Conservation (phyloP, 2,329 filamentous ascomycete species). For the Calonectria crousiana region DNA sequence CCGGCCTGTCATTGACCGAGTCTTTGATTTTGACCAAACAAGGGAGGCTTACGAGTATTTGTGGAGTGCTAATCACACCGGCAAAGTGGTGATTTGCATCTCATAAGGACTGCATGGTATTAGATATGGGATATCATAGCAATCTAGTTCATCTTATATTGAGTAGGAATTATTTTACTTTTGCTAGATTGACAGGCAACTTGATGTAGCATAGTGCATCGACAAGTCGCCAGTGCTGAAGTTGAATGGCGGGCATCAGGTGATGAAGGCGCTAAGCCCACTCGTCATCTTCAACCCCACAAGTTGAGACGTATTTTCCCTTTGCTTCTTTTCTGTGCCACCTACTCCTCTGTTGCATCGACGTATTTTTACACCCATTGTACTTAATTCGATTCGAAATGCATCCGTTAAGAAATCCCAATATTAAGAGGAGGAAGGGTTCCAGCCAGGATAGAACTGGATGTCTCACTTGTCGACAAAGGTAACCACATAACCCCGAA, state of each 20-base stretch:
- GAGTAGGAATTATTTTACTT: background rate
- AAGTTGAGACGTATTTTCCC: background rate
- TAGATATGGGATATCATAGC: background rate
- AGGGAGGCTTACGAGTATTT: constrained; percentile 1
- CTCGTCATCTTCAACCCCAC: background rate
- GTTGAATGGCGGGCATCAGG: background rate
- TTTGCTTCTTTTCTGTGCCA: background rate
- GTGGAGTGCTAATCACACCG: constrained; percentile 28
- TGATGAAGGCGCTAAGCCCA: background rate
- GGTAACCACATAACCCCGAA: background rate
- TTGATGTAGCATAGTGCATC: background rate
- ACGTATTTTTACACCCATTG: background rate
- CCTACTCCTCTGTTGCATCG: background rate
- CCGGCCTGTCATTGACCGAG: constrained; percentile 2
- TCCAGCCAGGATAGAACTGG: constrained; percentile 19
- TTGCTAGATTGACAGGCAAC: background rate
- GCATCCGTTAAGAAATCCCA: background rate
- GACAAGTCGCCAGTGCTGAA: background rate
- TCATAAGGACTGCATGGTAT: background rate
- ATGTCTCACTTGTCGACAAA: constrained; percentile 16
- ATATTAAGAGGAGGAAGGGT: background rate
- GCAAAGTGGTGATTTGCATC: constrained; percentile 25
- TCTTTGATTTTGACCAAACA: background rate
- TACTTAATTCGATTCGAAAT: background rate
- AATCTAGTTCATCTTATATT: background rate